Conservation (phyloP, 1,139 yeast species). For the Yamadazyma mexicana region DNA sequence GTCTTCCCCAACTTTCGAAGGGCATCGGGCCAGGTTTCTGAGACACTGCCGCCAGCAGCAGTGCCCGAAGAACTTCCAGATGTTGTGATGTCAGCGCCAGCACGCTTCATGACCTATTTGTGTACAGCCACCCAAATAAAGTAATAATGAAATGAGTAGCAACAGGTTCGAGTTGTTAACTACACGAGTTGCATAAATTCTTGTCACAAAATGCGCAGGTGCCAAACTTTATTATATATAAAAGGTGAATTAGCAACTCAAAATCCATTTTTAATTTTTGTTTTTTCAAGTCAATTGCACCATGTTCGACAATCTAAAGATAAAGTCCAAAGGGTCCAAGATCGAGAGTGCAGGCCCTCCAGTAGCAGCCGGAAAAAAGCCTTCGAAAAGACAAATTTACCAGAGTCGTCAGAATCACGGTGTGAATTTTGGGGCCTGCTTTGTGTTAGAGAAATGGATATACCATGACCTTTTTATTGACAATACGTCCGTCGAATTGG, state of each 20-base stretch:
- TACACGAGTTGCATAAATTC: not conserved
- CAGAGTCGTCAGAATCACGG: slow-evolving; percentile 75
- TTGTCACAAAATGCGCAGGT: not conserved
- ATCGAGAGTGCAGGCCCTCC: slow-evolving; percentile 30
- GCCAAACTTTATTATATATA: not conserved
- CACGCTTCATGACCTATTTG: too few relatives aligned
- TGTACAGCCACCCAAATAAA: not conserved
- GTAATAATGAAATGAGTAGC: too few relatives aligned
- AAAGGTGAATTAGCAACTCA: not conserved
- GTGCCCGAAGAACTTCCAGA: too few relatives aligned
- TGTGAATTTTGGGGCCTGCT: slow-evolving; percentile 83
- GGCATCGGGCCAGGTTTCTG: slow-evolving; percentile 13
- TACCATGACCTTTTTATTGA: slow-evolving; percentile 57
- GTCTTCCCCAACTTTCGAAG: slow-evolving; percentile 20
- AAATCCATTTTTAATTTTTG: not conserved
- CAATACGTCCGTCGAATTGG: slow-evolving; percentile 63
- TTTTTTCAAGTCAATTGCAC: not conserved
- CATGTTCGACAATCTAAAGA: slow-evolving; percentile 44
- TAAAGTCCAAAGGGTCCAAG: slow-evolving; percentile 37
- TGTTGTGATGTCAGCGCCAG: too few relatives aligned
- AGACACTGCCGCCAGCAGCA: not conserved
- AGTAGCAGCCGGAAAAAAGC: slow-evolving; percentile 31
- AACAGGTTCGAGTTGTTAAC: not conserved
- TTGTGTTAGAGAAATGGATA: slow-evolving; percentile 78
- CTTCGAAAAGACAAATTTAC: slow-evolving; percentile 54